Percentiles rank a stretch among this genome's conserved stretches.
phyloP scores from a whole-genome alignment of 1,284 basidiomycete species.

The Bondarzewia mesenterica region DNA sequence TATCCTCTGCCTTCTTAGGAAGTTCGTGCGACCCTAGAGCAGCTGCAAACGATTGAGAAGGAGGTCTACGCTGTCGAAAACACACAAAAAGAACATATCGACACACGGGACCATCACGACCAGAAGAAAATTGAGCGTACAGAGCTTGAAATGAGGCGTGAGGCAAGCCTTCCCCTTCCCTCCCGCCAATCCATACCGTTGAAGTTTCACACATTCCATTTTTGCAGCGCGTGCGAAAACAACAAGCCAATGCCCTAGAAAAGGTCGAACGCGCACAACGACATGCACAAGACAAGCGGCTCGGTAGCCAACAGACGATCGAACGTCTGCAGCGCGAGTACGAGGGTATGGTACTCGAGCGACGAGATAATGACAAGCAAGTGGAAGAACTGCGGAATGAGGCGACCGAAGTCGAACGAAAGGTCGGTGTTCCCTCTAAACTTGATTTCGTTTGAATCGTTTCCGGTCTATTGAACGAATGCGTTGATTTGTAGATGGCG shows the following conservation, averaged over 20 bases:
- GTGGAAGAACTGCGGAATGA: constrained; percentile 66
- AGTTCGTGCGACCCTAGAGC: constrained; percentile 57
- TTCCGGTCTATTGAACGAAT: constrained; percentile 3
- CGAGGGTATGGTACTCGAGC: constrained; percentile 64
- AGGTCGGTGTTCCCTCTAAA: constrained; percentile 30
- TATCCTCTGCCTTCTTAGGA: constrained; percentile 36
- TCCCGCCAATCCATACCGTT: constrained; percentile 2
- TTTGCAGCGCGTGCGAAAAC: constrained; percentile 62
- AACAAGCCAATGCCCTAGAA: constrained; percentile 68
- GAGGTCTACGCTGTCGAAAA: constrained; percentile 56
- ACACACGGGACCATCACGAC: constrained; percentile 59
- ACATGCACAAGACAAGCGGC: constrained; percentile 68
- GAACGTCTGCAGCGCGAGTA: constrained; percentile 69
- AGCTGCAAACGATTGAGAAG: constrained; percentile 63
- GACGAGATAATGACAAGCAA: constrained; percentile 67
- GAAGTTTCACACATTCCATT: not conserved
- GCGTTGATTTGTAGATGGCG: constrained; percentile 45
- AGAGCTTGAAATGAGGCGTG: constrained; percentile 55
- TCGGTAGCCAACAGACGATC: constrained; percentile 58
- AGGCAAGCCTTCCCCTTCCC: constrained; percentile 34
- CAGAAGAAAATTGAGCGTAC: constrained; percentile 65
- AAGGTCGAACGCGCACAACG: constrained; percentile 69
- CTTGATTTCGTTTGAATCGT: not conserved
- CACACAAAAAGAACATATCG: constrained; percentile 54
- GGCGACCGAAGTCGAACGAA: constrained; percentile 53